phyloP scores from a whole-genome alignment of 331 rosid genomes.

The Phaseolus coccineus region DNA sequence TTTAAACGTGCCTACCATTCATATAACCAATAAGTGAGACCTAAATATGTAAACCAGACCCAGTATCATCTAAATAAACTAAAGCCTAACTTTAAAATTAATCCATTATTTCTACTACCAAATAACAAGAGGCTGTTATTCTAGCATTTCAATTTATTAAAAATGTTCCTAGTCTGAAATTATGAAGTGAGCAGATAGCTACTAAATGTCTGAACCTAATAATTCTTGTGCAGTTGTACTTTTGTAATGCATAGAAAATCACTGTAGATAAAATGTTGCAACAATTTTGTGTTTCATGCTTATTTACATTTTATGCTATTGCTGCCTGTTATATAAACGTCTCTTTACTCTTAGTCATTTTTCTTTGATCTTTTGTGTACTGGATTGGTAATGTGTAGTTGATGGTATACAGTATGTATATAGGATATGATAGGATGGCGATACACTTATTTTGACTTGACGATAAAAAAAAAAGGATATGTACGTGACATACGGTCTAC shows the following conservation, averaged over 20 bases:
- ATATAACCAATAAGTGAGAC: slow-evolving; percentile 1
- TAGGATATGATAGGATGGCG: too few relatives aligned
- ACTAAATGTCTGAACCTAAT: background rate
- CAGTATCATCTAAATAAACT: background rate
- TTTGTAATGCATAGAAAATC: background rate
- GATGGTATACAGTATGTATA: background rate
- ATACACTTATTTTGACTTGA: too few relatives aligned
- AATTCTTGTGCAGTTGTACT: background rate
- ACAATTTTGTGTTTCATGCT: slow-evolving; percentile 7
- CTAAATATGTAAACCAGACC: slow-evolving; percentile 26
- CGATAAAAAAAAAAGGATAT: too few relatives aligned
- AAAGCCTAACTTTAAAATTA: background rate
- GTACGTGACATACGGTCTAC: too few relatives aligned
- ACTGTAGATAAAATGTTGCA: slow-evolving; percentile 12
- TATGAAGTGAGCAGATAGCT: background rate
- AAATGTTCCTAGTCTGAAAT: background rate
- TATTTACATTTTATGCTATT: slow-evolving; percentile 26
- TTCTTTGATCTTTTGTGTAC: slow-evolving; percentile 9
- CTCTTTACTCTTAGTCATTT: slow-evolving; percentile 10
- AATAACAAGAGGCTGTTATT: background rate
- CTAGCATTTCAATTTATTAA: background rate
- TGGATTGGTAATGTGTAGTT: slow-evolving; percentile 21
- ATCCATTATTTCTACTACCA: background rate
- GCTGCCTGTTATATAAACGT: background rate
- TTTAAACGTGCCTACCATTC: background rate